A percentile compares a stretch with the other conserved stretches of the same genome.
These are phyloP conservation scores for Sporothrix luriei DNA, from an alignment of 2,329 filamentous ascomycete genomes.

Conservation along the genomic window DNA sequence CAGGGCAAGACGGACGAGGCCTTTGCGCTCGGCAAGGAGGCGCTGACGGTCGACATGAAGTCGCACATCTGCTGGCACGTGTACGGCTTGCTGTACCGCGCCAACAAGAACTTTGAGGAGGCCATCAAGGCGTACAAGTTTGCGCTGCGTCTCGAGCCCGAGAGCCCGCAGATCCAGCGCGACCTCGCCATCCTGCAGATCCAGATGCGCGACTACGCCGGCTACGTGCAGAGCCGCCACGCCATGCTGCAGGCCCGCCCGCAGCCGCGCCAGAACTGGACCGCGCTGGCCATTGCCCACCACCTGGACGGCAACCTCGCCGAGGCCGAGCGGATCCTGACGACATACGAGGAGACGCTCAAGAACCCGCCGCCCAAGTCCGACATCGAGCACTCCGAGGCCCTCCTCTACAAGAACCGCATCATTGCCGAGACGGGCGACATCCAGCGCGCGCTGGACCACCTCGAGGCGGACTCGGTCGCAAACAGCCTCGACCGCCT, in stretches of 20 bases:
- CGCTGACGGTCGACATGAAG: conserved; percentile 95
- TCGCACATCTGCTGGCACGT: conserved; percentile 99
- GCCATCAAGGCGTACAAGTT: conserved; percentile 99
- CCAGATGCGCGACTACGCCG: conserved; percentile 93
- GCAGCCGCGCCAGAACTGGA: conserved; percentile 89
- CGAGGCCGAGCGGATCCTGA: conserved; percentile 88
- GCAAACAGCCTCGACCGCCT: conserved; percentile 82
- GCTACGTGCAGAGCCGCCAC: conserved; percentile 86
- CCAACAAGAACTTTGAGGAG: conserved; percentile 97
- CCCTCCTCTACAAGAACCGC: conserved; percentile 89
- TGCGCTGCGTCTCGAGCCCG: conserved; percentile 88
- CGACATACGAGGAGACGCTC: conserved; percentile 89
- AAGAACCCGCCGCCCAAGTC: conserved; percentile 75
- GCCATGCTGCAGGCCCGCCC: conserved; percentile 86
- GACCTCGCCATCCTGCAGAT: conserved; percentile 91
- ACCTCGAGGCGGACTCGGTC: conserved; percentile 74
- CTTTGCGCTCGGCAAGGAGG: conserved; percentile 88
- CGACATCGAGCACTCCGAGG: conserved; percentile 92
- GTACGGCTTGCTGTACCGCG: conserved; percentile 89
- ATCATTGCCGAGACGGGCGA: conserved; percentile 92
- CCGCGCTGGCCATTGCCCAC: conserved; percentile 89
- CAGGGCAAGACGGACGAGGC: conserved; percentile 92
- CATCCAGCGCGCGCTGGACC: conserved; percentile 77
- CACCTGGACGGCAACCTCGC: conserved; percentile 83
- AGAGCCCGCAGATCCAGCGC: conserved; percentile 88